phyloP scores from a whole-genome alignment of 164 flowering plant species.

The Saururus chinensis region DNA sequence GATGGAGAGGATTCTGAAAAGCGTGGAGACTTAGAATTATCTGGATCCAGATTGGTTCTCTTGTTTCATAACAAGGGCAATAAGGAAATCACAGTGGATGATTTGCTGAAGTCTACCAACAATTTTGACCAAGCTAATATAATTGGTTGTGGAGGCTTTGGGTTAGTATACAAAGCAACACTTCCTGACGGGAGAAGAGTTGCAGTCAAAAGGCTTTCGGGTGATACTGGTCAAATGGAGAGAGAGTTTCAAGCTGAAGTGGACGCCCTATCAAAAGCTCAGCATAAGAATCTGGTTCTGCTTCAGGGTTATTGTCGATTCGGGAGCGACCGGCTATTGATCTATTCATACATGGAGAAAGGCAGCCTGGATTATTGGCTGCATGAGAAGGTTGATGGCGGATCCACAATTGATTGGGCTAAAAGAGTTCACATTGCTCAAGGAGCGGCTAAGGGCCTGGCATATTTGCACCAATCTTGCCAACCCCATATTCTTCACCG shows the following conservation, averaged over 20 bases:
- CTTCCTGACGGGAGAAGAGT: slow-evolving; percentile 54
- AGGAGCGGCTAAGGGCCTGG: slow-evolving; percentile 65
- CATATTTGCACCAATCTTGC: slow-evolving; percentile 65
- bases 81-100: slow-evolving; percentile 43
- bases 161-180: slow-evolving; percentile 62
- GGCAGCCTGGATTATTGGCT: slow-evolving; percentile 91
- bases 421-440: slow-evolving; percentile 54
- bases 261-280: slow-evolving; percentile 66
- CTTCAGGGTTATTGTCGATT: slow-evolving; percentile 61
- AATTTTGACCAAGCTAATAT: slow-evolving; percentile 71
- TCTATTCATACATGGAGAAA: slow-evolving; percentile 73
- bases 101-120: slow-evolving; percentile 50
- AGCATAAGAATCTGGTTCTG: slow-evolving; percentile 65
- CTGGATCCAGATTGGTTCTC: slow-evolving; percentile 30
- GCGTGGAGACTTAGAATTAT: slow-evolving; percentile 28
- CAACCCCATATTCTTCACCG: slow-evolving; percentile 74
- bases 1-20: slow-evolving; percentile 13
- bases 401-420: slow-evolving; percentile 48
- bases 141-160: slow-evolving; percentile 79
- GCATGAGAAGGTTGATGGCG: slow-evolving; percentile 62
- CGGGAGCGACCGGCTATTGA: slow-evolving; percentile 48
- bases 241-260: slow-evolving; percentile 77
- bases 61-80: slow-evolving; percentile 37
- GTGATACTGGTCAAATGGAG: slow-evolving; percentile 72
- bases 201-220: slow-evolving; percentile 70